Percentiles rank a stretch among this genome's conserved stretches.
Evolutionary conservation across 2,329 filamentous ascomycete species (phyloP).

Genomic region (Phyllosticta capitalensis): DNA sequence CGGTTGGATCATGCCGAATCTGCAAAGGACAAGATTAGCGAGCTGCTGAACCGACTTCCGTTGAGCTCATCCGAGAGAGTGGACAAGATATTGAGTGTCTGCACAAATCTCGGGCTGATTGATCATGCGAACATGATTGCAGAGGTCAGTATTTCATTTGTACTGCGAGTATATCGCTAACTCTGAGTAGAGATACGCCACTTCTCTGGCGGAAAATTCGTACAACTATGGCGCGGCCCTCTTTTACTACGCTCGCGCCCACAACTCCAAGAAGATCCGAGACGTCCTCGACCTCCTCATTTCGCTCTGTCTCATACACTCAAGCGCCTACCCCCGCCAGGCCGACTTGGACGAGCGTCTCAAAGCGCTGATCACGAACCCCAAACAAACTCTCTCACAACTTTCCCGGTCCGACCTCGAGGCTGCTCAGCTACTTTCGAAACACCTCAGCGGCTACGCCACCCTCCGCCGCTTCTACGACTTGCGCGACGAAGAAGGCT

Average conservation of each 20-base stretch:
- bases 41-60: slow-evolving; percentile 63
- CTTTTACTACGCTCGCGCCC: slow-evolving; percentile 83
- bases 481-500: slow-evolving; percentile 61
- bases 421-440: slow-evolving; percentile 73
- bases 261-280: slow-evolving; percentile 67
- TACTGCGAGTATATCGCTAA: background rate
- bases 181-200: slow-evolving; percentile 63
- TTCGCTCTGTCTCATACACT: slow-evolving; percentile 78
- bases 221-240: slow-evolving; percentile 77
- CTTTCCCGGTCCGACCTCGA: slow-evolving; percentile 68
- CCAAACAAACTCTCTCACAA: slow-evolving; percentile 59
- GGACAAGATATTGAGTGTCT: slow-evolving; percentile 70
- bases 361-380: slow-evolving; percentile 57
- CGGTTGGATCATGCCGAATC: slow-evolving; percentile 65
- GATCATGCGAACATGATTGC: slow-evolving; percentile 72
- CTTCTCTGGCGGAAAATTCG: slow-evolving; percentile 61
- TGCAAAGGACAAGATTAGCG: slow-evolving; percentile 64
- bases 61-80: slow-evolving; percentile 62
- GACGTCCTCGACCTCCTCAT: slow-evolving; percentile 80
- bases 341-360: slow-evolving; percentile 66
- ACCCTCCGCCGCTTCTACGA: slow-evolving; percentile 86
- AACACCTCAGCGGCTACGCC: slow-evolving; percentile 83
- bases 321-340: slow-evolving; percentile 64
- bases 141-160: slow-evolving; percentile 52
- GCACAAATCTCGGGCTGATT: slow-evolving; percentile 68